Evolutionary conservation across 2,329 filamentous ascomycete genomes (phyloP).

Genomic region (Fusarium temperatum): DNA sequence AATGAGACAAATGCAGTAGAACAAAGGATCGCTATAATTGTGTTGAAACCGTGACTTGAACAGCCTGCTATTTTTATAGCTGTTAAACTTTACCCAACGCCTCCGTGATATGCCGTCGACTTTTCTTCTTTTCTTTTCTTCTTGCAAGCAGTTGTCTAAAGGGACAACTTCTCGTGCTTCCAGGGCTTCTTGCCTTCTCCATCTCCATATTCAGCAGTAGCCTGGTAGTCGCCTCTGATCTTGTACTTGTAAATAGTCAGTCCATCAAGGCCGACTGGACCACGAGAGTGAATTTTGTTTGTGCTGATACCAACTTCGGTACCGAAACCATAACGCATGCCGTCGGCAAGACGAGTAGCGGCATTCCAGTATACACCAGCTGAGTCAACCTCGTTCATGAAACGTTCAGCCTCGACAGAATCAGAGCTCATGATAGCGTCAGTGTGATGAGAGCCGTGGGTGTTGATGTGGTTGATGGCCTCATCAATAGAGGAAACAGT

Average conservation of each 20-base stretch:
- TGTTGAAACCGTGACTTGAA: slow-evolving; percentile 1
- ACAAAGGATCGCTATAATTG: not conserved
- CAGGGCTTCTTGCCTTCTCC: slow-evolving; percentile 67
- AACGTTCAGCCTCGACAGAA: slow-evolving; percentile 74
- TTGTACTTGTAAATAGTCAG: slow-evolving; percentile 98
- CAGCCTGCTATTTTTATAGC: not conserved
- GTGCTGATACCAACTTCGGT: slow-evolving; percentile 99
- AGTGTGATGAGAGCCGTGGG: slow-evolving; percentile 92
- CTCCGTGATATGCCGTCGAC: not conserved
- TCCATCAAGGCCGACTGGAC: slow-evolving; percentile 92
- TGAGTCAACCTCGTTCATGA: slow-evolving; percentile 87
- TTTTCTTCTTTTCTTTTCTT: not conserved
- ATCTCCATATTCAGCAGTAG: slow-evolving; percentile 78
- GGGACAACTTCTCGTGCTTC: slow-evolving; percentile 65
- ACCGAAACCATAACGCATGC: slow-evolving; percentile 96
- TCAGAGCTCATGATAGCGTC: slow-evolving; percentile 86
- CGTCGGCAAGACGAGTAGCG: slow-evolving; percentile 92
- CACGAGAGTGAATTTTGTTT: slow-evolving; percentile 96
- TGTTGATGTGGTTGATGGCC: slow-evolving; percentile 89
- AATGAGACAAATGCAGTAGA: slow-evolving; percentile 23
- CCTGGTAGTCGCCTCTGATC: slow-evolving; percentile 83
- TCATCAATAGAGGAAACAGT: slow-evolving; percentile 73
- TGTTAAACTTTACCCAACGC: slow-evolving; percentile 31
- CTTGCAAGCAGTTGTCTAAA: slow-evolving; percentile 42
- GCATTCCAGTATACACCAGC: slow-evolving; percentile 98